Percentiles rank a stretch among this genome's conserved stretches.
phyloP scores from a whole-genome alignment of 805 yeast genomes.

The Candida boleticola region DNA sequence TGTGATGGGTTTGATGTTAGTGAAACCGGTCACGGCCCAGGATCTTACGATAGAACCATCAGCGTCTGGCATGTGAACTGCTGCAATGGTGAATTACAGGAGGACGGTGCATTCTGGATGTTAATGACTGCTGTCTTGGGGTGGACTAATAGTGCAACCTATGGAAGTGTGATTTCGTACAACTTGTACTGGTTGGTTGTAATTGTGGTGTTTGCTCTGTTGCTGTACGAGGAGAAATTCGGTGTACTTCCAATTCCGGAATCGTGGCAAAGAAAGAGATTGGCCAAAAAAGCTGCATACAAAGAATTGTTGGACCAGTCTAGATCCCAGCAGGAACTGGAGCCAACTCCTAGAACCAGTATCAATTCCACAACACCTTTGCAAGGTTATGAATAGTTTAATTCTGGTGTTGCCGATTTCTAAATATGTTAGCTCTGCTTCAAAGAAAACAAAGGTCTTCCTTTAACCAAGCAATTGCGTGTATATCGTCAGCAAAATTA shows the following conservation, averaged over 20 bases:
- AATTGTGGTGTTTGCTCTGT: constrained; percentile 26
- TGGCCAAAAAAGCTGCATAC: constrained; percentile 21
- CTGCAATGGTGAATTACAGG: constrained; percentile 41
- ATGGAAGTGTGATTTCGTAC: constrained; percentile 40
- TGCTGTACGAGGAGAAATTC: constrained; percentile 35
- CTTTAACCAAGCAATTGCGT: no score
- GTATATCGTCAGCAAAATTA: no score
- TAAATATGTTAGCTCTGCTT: no score
- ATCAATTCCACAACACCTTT: constrained; percentile 2
- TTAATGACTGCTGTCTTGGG: constrained; percentile 74
- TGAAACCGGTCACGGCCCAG: constrained; percentile 47
- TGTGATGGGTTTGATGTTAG: constrained; percentile 43
- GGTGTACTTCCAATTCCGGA: constrained; percentile 41
- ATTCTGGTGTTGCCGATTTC: no score
- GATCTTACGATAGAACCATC: constrained; percentile 39
- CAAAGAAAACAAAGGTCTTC: no score
- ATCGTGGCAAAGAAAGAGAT: constrained; percentile 38
- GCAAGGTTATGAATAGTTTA: not conserved
- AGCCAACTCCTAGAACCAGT: constrained; percentile 1
- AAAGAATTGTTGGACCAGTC: not conserved
- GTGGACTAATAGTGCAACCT: constrained; percentile 91
- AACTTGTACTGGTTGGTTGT: constrained; percentile 37
- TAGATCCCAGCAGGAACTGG: no score
- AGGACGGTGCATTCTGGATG: constrained; percentile 46
- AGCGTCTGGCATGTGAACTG: constrained; percentile 49